Evolutionary conservation across 495 filamentous ascomycete species (phyloP), one percentile per base, ranked within the genome.

Genomic region (Talaromyces stipitatus): DNA sequence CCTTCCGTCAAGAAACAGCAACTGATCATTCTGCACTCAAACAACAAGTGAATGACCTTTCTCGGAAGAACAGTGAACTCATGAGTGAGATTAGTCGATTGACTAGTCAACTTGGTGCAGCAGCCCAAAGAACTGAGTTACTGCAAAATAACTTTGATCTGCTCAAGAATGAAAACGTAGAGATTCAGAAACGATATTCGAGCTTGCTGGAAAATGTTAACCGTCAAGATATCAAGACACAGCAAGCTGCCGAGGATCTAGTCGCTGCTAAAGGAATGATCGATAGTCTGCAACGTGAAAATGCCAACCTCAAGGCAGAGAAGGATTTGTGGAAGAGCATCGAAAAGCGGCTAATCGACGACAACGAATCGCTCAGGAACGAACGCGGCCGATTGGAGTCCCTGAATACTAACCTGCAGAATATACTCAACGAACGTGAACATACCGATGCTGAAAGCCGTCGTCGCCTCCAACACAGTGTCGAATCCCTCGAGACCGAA

Each of bases 191-290:
- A 72, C 81, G 91, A 29, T 85, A 82, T 27, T 83, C 90, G 54
- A 68, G 76, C 3, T 70, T 95, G 56, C 84, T 89, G 0, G 92
- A 97, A 61, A 84, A 81, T 41, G 86, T 89, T 11, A 90, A 90
- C 22, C 92, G 90, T 65, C 91, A 95, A 62, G 94, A 99, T 57
- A 72, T 96, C 30, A 83, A 82, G 36, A 92, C 86, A 11, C 94
- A 97, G 62, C 90, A 96, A 70, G 86, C 90, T 46, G 89, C 90
- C 0, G 95, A 99, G 71, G 92, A 99, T 62, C 78, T 97, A 0
- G 84, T 97, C 8, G 94, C 96, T 67, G 84, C 87, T 1, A 87
- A 87, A 61, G 87, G 84, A 57, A 68, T 92, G 32, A 74, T 85
- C 9, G 92, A 98, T 62, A 91, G 89, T 62, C 80, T 97, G 72